A percentile compares a stretch with the other conserved stretches of the same genome.
Evolutionary conservation across 192 early-diverging fungal species (phyloP).

Genomic region (Coemansia interrupta): DNA sequence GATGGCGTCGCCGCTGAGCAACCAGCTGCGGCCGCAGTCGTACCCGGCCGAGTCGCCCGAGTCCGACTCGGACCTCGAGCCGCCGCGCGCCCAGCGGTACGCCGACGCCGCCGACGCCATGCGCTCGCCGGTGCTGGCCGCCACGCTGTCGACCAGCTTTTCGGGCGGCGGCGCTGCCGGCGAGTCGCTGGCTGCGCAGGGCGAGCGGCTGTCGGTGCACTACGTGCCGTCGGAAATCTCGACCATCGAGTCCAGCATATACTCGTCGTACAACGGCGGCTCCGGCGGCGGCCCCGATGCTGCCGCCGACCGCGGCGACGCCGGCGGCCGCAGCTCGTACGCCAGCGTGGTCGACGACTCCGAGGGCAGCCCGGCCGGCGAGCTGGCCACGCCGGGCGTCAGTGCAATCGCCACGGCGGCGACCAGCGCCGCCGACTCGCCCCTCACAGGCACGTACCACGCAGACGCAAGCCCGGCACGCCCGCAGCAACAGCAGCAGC

Average conservation of each 20-base stretch:
- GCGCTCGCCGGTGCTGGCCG: conserved; percentile 25
- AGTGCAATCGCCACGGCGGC: background rate
- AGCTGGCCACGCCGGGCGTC: background rate
- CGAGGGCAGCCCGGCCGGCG: conserved; percentile 8
- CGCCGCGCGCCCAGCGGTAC: background rate
- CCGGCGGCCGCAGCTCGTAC: conserved; percentile 36
- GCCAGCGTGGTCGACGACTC: conserved; percentile 17
- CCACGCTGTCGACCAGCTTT: conserved; percentile 50
- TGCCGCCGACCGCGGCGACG: conserved; percentile 25
- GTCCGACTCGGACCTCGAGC: conserved; percentile 9
- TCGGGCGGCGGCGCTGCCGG: conserved; percentile 11
- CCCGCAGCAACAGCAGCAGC: background rate
- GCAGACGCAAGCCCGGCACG: conserved; percentile 1
- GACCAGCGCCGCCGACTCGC: conserved; percentile 1
- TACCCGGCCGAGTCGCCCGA: background rate
- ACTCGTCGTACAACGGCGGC: conserved; percentile 38
- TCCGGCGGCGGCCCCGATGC: conserved; percentile 10
- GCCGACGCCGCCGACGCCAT: background rate
- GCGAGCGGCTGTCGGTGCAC: conserved; percentile 27
- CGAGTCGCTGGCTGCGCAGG: conserved; percentile 24
- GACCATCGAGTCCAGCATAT: conserved; percentile 52
- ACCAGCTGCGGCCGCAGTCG: conserved; percentile 18
- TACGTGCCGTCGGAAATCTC: conserved; percentile 47
- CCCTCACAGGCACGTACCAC: conserved; percentile 7
- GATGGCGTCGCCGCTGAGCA: conserved; percentile 40